Base-by-base conservation (phyloP, 2,329 filamentous ascomycete species). In the Paraphaeosphaeria minitans region DNA sequence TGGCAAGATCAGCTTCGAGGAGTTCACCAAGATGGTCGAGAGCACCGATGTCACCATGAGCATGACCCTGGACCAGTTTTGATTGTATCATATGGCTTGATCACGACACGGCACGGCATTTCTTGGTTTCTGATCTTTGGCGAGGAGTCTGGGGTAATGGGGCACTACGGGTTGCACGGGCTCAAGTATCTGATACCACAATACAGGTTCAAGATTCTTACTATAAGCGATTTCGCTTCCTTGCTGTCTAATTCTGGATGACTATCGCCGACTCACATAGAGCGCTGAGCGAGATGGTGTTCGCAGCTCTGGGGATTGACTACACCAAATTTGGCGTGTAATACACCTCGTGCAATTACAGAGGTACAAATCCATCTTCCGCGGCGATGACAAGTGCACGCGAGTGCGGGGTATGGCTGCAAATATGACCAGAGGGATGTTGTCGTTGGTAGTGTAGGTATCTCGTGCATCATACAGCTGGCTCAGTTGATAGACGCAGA, bases 1-100 rank as follows among this genome's bases (percentile, higher is more conserved):
- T 78, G 95, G 95, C 73, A 96, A 96, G 85, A 98, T 99, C 78
- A 97, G 92, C 83, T 99, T 99, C 73, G 93, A 98, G 80, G 95
- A 99, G 84, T 99, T 99, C 77, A 94, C 89, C 61, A 92, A 95
- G 82, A 98, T 99, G 94, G 95, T 99, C 53, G 94, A 97, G 85
- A 96, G 90, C 77, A 98, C 94, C 27, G 87, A 89, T 76, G 83
- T 89, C 48, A 85, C 82, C 60, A 83, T 88, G 82, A 89, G 86
- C 76, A 88, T 89, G 86, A 89, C 86, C 50, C 77, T 89, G 76
- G 86, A 85, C 84, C 80, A 76, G 82, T 73, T 75, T 59, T 75
- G 69, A 64, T 16, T 46, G 24, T 54, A 47, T 54, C 50, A 56
- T 61, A 56, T 49, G 51, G 46, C 55, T 58, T 16, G 61, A 57